Conservation (phyloP, 495 filamentous ascomycete species). For the Aspergillus cavernicola region DNA sequence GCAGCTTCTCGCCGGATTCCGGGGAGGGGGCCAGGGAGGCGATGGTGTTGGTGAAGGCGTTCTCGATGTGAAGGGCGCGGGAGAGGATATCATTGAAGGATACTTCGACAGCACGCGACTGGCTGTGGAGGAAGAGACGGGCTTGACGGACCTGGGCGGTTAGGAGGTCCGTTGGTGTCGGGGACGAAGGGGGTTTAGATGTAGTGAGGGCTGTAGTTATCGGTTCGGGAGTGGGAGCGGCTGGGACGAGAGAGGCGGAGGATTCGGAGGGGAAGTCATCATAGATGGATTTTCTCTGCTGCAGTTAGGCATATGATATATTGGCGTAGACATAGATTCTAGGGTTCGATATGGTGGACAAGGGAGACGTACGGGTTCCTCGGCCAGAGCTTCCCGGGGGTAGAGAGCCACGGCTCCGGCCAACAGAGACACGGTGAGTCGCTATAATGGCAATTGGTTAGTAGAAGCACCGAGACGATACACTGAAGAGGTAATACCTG, state of each 20-base stretch:
- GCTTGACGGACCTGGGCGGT: constrained; percentile 74
- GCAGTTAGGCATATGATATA: background rate
- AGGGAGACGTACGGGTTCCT: constrained; percentile 37
- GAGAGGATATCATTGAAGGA: constrained; percentile 73
- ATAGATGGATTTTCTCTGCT: constrained; percentile 80
- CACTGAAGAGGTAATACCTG: constrained; percentile 29
- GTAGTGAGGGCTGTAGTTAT: constrained; percentile 23
- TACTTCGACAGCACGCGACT: constrained; percentile 69
- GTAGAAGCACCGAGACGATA: constrained; percentile 30
- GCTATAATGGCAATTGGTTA: constrained; percentile 28
- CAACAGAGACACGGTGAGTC: constrained; percentile 48
- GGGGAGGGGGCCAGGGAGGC: constrained; percentile 80
- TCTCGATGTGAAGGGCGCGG: constrained; percentile 71
- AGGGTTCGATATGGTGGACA: constrained; percentile 6
- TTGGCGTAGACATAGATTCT: background rate
- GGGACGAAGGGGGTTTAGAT: constrained; percentile 41
- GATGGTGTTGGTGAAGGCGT: constrained; percentile 73
- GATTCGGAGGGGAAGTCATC: constrained; percentile 56
- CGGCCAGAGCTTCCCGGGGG: constrained; percentile 54
- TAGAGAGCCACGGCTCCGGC: constrained; percentile 51
- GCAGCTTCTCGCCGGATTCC: constrained; percentile 74
- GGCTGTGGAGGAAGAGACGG: constrained; percentile 75
- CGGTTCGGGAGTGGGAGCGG: constrained; percentile 18
- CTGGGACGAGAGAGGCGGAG: constrained; percentile 20
- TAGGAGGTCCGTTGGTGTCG: constrained; percentile 87